phyloP scores from a whole-genome alignment of 257 asterid species.

The Eucommia ulmoides region DNA sequence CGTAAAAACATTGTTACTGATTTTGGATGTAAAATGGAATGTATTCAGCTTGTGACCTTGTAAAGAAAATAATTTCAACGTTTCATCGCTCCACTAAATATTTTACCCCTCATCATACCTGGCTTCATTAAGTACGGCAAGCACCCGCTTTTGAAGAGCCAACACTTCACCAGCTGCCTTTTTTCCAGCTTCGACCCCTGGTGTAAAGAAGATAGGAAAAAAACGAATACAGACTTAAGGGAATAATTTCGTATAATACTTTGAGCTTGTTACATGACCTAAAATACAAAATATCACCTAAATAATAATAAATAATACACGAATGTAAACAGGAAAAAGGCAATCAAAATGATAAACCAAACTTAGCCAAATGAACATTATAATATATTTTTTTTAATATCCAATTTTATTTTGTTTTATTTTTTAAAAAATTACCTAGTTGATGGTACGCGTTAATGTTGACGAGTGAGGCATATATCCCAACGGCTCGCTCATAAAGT shows the following conservation, averaged over 20 bases:
- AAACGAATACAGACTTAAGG: too few relatives aligned
- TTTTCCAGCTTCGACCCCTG: conserved; percentile 99
- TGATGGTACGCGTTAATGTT: conserved; percentile 97
- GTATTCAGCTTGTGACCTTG: not conserved
- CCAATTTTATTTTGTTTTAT: not conserved
- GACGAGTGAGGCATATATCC: conserved; percentile 84
- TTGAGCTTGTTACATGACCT: not conserved
- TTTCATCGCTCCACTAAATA: not conserved
- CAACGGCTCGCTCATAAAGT: conserved; percentile 97
- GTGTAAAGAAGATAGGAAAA: too few relatives aligned
- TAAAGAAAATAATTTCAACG: not conserved
- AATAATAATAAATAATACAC: too few relatives aligned
- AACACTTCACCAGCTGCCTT: conserved; percentile 96
- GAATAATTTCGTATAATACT: too few relatives aligned
- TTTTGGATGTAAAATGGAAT: not conserved
- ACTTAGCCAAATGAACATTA: too few relatives aligned
- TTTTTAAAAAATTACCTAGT: conserved; percentile 53
- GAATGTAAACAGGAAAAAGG: too few relatives aligned
- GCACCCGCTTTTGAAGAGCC: conserved; percentile 98
- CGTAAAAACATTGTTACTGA: too few relatives aligned
- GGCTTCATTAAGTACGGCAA: conserved; percentile 82
- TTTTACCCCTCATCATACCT: conserved; percentile 33
- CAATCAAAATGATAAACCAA: too few relatives aligned
- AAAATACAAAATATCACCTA: not conserved
- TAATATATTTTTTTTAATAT: too few relatives aligned